A percentile compares a stretch with the other conserved stretches of the same genome.
Conservation (phyloP, 2,329 filamentous ascomycete species). For the Diaporthe aspalathi region DNA sequence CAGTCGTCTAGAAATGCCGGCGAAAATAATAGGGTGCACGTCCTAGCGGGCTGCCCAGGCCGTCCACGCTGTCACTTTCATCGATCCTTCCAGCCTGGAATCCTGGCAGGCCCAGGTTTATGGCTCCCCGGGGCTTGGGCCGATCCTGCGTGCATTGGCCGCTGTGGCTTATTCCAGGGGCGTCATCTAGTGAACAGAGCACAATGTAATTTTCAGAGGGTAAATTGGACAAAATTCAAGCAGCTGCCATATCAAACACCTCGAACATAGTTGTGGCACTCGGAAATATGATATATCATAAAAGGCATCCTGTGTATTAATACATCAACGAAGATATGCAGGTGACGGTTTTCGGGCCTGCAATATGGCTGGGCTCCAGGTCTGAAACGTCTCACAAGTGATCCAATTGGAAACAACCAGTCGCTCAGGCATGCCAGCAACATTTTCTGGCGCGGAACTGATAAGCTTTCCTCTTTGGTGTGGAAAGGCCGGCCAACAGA, state of each 20-base stretch:
- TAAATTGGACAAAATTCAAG: background rate
- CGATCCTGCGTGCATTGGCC: background rate
- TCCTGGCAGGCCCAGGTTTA: background rate
- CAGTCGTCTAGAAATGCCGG: background rate
- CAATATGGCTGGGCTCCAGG: background rate
- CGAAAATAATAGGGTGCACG: too few species aligned
- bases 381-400: background rate
- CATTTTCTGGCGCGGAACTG: background rate
- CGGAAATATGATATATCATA: background rate
- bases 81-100: conserved; percentile 14
- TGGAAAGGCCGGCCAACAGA: background rate
- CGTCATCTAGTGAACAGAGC: background rate
- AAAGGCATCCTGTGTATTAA: background rate
- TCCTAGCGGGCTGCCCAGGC: too few species aligned
- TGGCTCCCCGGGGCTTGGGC: background rate
- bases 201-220: background rate
- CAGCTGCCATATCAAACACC: background rate
- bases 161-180: background rate
- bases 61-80: conserved; percentile 13
- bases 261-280: background rate
- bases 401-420: background rate
- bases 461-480: background rate
- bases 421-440: background rate
- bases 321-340: background rate
- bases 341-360: background rate